Conservation (phyloP, 208 protist genomes). For the Trichomonas tenax region DNA sequence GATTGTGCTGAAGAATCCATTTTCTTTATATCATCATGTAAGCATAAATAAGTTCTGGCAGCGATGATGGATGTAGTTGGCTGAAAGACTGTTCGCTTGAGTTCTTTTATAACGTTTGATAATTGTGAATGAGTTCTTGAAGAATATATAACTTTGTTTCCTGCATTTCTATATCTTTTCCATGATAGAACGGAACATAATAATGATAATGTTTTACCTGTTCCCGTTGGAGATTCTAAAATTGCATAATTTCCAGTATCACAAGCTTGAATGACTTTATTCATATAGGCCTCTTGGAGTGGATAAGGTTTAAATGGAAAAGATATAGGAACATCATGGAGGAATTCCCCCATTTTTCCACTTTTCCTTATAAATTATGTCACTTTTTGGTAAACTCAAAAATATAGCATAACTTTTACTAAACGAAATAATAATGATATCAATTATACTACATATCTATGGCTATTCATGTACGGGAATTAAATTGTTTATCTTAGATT, state of each 20-base stretch:
- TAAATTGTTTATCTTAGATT: too few relatives aligned
- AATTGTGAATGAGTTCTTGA: conserved; percentile 25
- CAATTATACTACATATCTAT: too few relatives aligned
- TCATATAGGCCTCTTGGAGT: conserved; percentile 7
- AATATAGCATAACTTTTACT: too few relatives aligned
- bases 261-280: neutral
- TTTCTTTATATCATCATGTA: neutral
- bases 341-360: neutral
- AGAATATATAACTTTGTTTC: neutral
- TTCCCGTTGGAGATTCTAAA: conserved; percentile 13
- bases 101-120: conserved; percentile 13
- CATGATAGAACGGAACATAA: conserved; percentile 19
- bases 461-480: too few relatives aligned
- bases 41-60: neutral
- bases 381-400: too few relatives aligned
- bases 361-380: too few relatives aligned
- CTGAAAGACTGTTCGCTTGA: neutral
- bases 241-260: conserved; percentile 2
- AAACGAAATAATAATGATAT: too few relatives aligned
- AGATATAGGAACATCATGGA: neutral
- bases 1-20: neutral
- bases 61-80: neutral
- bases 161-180: neutral
- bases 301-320: conserved; percentile 14
- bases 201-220: conserved; percentile 22